Base-by-base conservation (phyloP, 306 rosid species). In the Abrus pulchellus region DNA sequence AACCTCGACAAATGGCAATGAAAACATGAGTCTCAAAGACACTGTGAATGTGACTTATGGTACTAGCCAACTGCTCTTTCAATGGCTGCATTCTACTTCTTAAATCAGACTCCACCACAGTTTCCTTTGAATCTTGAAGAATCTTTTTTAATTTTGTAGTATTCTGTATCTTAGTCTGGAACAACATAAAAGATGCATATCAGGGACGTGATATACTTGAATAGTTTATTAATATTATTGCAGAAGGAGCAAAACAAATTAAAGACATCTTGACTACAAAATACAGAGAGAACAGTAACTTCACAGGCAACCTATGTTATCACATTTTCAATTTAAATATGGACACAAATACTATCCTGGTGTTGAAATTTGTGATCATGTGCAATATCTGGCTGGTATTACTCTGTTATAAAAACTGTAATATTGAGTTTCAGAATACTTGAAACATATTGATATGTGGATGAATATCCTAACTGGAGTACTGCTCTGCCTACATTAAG, bases 91-190 rank as follows among this genome's bases (percentile, higher is more conserved):
- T 85, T 86, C 91, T 90, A 72, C 82, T 80, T 71, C 90, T 89
- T 57, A 96, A 87, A 74, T 96, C 97, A 3, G 99, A 90, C 83
- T 96, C 98, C 9, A 88, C 86, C 66, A 87, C 90, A 2, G 89
- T 91, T 84, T 93, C 98, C 80, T 92, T 96, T 52, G 97, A 90
- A 75, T 96, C 99, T 90, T 93, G 99, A 34, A 93, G 97, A 83
- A 96, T 89, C 89, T 96, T 96, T 30, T 93, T 96, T 80, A 96
- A 76, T 68, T 96, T 96, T 74, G 99, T 96, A 64, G 97, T 47
- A 80, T 80, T 96, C 65, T 93, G 99, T 84, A 92, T 78, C 88
- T 89, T 93, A 1, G 98, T 72, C 99, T 96, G 91, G 49, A 86
- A 85, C 74, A 79, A 34, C 53, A 80, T 70, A 62, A 73, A 80